phyloP scores from a whole-genome alignment of 2,329 filamentous ascomycete genomes.

The Orbilia quercus region DNA sequence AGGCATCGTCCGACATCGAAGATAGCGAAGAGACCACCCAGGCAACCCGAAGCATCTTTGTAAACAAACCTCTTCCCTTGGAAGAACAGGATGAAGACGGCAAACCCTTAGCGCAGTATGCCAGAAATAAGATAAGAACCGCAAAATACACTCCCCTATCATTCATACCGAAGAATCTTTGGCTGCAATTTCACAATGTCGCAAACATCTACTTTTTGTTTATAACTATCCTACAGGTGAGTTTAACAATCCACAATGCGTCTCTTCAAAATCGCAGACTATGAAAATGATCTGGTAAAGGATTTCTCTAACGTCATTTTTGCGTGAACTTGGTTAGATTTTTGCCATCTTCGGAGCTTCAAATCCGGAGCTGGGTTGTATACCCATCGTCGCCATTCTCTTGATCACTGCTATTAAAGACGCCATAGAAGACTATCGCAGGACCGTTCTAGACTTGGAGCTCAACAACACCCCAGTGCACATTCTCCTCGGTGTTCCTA shows the following conservation, averaged over 20 bases:
- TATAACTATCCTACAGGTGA: slow-evolving; percentile 90
- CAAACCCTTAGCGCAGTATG: slow-evolving; percentile 74
- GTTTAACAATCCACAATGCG: slow-evolving; percentile 61
- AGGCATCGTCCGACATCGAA: slow-evolving; percentile 47
- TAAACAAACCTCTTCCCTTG: slow-evolving; percentile 83
- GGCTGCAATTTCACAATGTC: slow-evolving; percentile 98
- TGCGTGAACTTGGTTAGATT: slow-evolving; percentile 75
- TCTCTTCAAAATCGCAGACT: neutral
- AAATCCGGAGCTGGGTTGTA: slow-evolving; percentile 88
- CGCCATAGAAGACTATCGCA: slow-evolving; percentile 91
- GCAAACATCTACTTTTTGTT: slow-evolving; percentile 99
- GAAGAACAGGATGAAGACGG: slow-evolving; percentile 84
- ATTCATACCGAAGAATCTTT: slow-evolving; percentile 96
- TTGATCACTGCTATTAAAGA: slow-evolving; percentile 91
- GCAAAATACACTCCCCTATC: slow-evolving; percentile 96
- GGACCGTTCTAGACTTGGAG: slow-evolving; percentile 89
- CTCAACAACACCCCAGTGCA: slow-evolving; percentile 97
- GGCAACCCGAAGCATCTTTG: slow-evolving; percentile 74
- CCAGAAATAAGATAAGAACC: slow-evolving; percentile 95
- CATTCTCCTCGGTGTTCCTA: slow-evolving; percentile 85
- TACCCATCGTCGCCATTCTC: slow-evolving; percentile 93
- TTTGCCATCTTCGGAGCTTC: slow-evolving; percentile 94
- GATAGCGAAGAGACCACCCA: slow-evolving; percentile 32
- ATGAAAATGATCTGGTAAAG: no score
- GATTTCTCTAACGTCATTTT: no score